These are phyloP conservation scores for Liriodendron chinense DNA, from an alignment of 164 flowering plant genomes.

Conservation along the genomic window DNA sequence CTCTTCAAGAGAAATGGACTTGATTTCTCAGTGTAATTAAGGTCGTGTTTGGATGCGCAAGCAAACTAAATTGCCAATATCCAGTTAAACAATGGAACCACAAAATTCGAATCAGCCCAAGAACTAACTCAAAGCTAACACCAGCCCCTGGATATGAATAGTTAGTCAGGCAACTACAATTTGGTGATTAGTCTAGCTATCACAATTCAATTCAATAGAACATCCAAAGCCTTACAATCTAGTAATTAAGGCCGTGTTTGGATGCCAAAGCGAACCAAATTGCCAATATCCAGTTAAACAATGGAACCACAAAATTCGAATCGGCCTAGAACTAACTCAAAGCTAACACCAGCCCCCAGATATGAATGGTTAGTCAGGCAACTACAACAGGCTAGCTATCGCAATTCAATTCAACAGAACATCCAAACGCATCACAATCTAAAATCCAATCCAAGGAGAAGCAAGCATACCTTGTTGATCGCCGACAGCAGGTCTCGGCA, in stretches of 20 bases:
- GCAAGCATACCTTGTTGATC: slow-evolving; percentile 53
- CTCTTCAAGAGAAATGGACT: background rate
- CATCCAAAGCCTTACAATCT: no score
- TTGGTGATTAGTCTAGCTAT: background rate
- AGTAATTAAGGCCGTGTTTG: background rate
- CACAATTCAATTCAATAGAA: background rate
- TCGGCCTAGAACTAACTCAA: background rate
- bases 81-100: no score
- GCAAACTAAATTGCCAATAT: no score
- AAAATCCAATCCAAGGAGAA: background rate
- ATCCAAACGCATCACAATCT: no score
- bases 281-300: no score
- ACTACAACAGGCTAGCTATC: background rate
- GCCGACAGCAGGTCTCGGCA: slow-evolving; percentile 21
- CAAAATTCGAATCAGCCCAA: background rate
- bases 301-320: background rate
- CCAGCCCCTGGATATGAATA: background rate
- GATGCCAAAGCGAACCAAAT: no score
- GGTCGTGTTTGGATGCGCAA: no score
- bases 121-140: background rate
- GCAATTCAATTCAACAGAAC: no score
- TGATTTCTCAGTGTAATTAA: background rate
- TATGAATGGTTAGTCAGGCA: background rate
- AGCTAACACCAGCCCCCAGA: background rate
- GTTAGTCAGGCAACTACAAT: background rate